phyloP scores from a whole-genome alignment of 1,284 basidiomycete genomes.

The Cryptococcus hybrid region DNA sequence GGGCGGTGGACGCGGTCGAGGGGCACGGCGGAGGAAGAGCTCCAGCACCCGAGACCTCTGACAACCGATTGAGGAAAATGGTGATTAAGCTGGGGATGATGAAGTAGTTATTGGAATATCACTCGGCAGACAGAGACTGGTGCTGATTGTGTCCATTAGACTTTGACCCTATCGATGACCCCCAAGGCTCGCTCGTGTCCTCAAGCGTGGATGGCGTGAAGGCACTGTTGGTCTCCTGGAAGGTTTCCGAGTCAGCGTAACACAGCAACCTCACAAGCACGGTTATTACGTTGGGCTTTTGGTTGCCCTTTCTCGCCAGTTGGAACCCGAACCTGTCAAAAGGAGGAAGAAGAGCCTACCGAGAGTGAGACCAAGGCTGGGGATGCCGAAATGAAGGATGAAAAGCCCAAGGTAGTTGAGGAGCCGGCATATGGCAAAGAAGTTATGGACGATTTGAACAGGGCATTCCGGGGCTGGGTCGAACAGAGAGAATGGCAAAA shows the following conservation, averaged over 20 bases:
- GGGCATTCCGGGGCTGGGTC: constrained; percentile 77
- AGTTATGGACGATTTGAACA: constrained; percentile 83
- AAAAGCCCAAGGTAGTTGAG: constrained; percentile 3
- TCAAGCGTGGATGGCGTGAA: constrained; percentile 63
- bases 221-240: constrained; percentile 59
- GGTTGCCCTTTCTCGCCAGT: constrained; percentile 60
- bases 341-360: constrained; percentile 44
- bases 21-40: constrained; percentile 25
- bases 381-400: constrained; percentile 33
- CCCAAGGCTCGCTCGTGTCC: constrained; percentile 67
- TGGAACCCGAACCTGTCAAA: constrained; percentile 12
- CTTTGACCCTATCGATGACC: constrained; percentile 58
- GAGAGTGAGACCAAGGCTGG: constrained; percentile 31
- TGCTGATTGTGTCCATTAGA: constrained; percentile 18
- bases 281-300: constrained; percentile 83
- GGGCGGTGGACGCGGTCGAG: constrained; percentile 19
- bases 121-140: background rate
- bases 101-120: constrained; percentile 59
- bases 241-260: constrained; percentile 74
- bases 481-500: constrained; percentile 87
- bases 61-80: constrained; percentile 65
- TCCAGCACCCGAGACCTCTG: constrained; percentile 61
- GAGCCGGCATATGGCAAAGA: constrained; percentile 63
- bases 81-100: constrained; percentile 70
- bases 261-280: constrained; percentile 88